Evolutionary conservation across 352 stramenopile species (phyloP).

Genomic region (Globisporangium paddicum): DNA sequence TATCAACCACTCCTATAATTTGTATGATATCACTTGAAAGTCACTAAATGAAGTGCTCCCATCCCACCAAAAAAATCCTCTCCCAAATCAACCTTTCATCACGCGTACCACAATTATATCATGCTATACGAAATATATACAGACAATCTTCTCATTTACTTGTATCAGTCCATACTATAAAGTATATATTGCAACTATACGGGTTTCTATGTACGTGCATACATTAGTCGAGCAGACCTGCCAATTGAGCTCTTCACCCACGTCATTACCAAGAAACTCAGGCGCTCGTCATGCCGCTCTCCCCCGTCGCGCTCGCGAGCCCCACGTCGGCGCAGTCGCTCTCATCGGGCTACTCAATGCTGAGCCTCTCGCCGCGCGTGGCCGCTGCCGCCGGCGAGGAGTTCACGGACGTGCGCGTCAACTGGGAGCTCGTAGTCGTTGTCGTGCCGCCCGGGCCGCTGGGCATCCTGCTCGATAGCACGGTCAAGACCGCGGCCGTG

Average conservation of each 20-base stretch:
- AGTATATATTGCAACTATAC: neutral
- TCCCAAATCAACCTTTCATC: too few species aligned
- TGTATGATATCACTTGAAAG: too few species aligned
- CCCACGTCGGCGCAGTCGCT: neutral
- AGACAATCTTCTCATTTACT: too few species aligned
- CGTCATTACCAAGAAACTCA: neutral
- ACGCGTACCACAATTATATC: too few species aligned
- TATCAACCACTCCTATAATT: too few species aligned
- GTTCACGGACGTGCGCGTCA: conserved; percentile 4
- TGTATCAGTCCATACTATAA: too few species aligned
- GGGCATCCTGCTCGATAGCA: conserved; percentile 63
- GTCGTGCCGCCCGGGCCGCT: conserved; percentile 49
- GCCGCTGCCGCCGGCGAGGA: conserved; percentile 8
- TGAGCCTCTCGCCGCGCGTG: neutral
- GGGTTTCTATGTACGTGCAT: neutral
- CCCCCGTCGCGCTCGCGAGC: conserved; percentile 1
- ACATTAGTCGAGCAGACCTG: too few species aligned
- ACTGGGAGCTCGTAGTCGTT: conserved; percentile 33
- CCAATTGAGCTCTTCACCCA: conserved; percentile 5
- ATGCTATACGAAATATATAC: too few species aligned
- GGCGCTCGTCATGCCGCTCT: neutral
- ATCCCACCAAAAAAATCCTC: too few species aligned
- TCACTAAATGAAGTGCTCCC: too few species aligned
- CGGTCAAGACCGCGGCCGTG: conserved; percentile 27
- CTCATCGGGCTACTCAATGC: neutral